These are phyloP conservation scores for Cryptococcus jaspeensis DNA, from an alignment of 1,284 basidiomycete genomes.

Conservation along the genomic window DNA sequence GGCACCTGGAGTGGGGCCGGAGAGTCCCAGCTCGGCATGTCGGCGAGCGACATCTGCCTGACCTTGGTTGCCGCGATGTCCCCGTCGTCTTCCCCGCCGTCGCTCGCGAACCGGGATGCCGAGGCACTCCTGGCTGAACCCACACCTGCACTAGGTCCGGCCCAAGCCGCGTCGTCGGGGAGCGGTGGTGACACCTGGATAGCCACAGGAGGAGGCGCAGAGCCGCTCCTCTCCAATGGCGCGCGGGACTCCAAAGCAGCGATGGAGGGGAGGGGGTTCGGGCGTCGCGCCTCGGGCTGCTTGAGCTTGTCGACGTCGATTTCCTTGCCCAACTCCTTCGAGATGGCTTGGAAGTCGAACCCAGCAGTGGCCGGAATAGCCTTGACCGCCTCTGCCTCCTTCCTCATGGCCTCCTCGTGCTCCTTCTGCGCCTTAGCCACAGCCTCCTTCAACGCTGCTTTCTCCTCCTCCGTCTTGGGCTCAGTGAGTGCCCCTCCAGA, in stretches of 20 bases:
- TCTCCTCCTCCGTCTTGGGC: neutral
- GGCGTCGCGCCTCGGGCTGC: slow-evolving; percentile 13
- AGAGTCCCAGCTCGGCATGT: slow-evolving; percentile 29
- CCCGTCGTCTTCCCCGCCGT: slow-evolving; percentile 27
- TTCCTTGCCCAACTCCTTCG: slow-evolving; percentile 50
- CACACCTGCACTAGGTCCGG: neutral
- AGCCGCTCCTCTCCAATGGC: slow-evolving; percentile 26
- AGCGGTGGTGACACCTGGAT: neutral
- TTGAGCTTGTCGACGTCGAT: slow-evolving; percentile 43
- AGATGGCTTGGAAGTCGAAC: slow-evolving; percentile 52
- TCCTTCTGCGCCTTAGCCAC: slow-evolving; percentile 6
- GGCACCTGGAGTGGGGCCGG: slow-evolving; percentile 6
- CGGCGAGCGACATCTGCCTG: slow-evolving; percentile 15
- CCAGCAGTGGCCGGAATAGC: slow-evolving; percentile 48
- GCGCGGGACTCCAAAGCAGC: slow-evolving; percentile 5
- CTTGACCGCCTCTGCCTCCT: slow-evolving; percentile 32
- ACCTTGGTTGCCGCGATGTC: slow-evolving; percentile 28
- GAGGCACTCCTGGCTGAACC: neutral
- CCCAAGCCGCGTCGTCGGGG: slow-evolving; percentile 1
- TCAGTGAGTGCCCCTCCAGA: neutral
- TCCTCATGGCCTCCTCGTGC: slow-evolving; percentile 9
- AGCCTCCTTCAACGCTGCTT: slow-evolving; percentile 6
- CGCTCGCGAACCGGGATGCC: neutral
- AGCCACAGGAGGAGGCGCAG: slow-evolving; percentile 17
- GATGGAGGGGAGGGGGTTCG: neutral